Conservation (phyloP, 495 filamentous ascomycete genomes). For the Annulohypoxylon stygium region DNA sequence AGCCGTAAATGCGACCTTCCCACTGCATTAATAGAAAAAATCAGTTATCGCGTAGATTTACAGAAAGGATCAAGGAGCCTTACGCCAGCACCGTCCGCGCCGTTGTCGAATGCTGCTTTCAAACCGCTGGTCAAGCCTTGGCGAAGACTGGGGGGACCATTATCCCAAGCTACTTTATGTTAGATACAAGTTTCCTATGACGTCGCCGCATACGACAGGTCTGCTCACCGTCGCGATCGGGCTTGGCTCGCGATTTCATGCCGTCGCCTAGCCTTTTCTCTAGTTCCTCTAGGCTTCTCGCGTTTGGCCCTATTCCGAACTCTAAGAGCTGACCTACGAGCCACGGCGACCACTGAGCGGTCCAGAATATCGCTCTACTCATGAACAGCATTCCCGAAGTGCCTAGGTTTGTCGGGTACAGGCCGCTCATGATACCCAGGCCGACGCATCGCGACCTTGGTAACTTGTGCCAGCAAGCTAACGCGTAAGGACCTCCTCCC, state of each 20-base stretch:
- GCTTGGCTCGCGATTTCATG: constrained; percentile 14
- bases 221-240: constrained; percentile 18
- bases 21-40: constrained; percentile 11
- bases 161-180: constrained; percentile 17
- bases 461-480: constrained; percentile 56
- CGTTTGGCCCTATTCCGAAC: constrained; percentile 5
- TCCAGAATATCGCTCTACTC: constrained; percentile 16
- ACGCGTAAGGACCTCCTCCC: constrained; percentile 62
- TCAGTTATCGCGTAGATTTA: constrained; percentile 1
- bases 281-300: background rate
- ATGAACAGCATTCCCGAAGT: constrained; percentile 20
- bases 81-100: constrained; percentile 22
- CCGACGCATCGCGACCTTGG: constrained; percentile 50
- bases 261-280: constrained; percentile 2
- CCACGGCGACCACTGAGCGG: constrained; percentile 32
- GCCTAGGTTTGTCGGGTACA: constrained; percentile 24
- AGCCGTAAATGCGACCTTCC: constrained; percentile 28
- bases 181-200: background rate
- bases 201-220: background rate
- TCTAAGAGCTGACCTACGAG: constrained; percentile 2
- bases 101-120: constrained; percentile 16
- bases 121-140: constrained; percentile 6
- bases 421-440: constrained; percentile 54
- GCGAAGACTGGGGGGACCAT: constrained; percentile 2
- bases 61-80: constrained; percentile 4